phyloP scores from a whole-genome alignment of 805 yeast species.

The Ogataea minuta region DNA sequence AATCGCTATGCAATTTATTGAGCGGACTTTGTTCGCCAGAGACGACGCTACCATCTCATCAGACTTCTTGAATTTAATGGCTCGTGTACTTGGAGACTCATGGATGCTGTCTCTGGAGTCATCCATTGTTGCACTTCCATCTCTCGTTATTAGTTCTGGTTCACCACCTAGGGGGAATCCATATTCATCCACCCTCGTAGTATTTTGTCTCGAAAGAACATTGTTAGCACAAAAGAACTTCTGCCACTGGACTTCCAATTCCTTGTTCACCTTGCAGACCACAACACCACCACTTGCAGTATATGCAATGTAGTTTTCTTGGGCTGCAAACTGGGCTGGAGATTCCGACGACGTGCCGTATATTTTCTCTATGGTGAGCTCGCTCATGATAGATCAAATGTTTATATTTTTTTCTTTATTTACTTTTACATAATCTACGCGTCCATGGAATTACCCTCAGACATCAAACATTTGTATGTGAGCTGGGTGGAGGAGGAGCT shows the following conservation, averaged over 20 bases:
- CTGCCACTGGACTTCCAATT: conserved; percentile 32
- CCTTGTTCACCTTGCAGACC: conserved; percentile 37
- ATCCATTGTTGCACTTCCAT: conserved; percentile 15
- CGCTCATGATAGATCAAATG: conserved; percentile 19
- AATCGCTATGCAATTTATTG: conserved; percentile 55
- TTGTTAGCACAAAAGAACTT: conserved; percentile 53
- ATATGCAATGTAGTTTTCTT: conserved; percentile 46
- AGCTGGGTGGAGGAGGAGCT: conserved; percentile 60
- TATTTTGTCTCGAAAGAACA: conserved; percentile 5
- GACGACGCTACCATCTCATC: conserved; percentile 20
- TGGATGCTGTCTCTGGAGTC: conserved; percentile 9
- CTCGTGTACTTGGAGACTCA: conserved; percentile 12
- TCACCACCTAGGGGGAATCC: conserved; percentile 36
- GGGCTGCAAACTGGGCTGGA: conserved; percentile 40
- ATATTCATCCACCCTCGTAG: conserved; percentile 30
- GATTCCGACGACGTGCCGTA: conserved; percentile 49
- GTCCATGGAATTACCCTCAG: conserved; percentile 42
- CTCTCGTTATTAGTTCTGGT: conserved; percentile 30
- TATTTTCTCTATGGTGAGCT: conserved; percentile 29
- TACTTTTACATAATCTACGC: conserved; percentile 10
- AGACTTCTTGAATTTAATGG: conserved; percentile 17
- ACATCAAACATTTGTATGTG: conserved; percentile 50
- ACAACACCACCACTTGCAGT: conserved; percentile 62
- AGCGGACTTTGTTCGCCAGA: conserved; percentile 42
- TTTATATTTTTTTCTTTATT: conserved; percentile 6